phyloP scores from a whole-genome alignment of 225 moss, liverwort and hornwort species.

The Climacium dendroides region DNA sequence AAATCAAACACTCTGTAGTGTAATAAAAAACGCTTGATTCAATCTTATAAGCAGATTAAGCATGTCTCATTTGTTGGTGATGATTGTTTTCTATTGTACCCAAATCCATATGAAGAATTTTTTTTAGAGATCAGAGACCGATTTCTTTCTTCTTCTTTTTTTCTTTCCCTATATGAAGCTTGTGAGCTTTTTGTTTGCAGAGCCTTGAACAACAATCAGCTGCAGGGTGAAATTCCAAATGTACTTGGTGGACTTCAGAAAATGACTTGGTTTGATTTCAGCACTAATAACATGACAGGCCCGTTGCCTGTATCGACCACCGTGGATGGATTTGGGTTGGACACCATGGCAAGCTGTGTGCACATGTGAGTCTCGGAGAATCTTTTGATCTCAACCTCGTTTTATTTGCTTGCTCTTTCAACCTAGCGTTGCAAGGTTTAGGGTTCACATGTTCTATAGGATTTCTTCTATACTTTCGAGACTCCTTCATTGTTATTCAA shows the following conservation, averaged over 20 bases:
- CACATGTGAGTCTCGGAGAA: conserved; percentile 19
- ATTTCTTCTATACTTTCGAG: neutral
- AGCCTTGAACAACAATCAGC: conserved; percentile 23
- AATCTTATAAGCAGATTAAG: neutral
- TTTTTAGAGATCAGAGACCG: neutral
- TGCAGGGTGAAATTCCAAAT: conserved; percentile 13
- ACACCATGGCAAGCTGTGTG: conserved; percentile 1
- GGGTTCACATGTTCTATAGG: no score
- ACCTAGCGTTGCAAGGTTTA: neutral
- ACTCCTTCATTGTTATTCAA: neutral
- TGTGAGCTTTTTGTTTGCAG: neutral
- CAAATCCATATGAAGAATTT: no score
- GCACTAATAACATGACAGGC: conserved; percentile 6
- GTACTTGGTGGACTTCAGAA: conserved; percentile 7
- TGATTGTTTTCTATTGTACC: neutral
- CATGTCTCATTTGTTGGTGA: neutral
- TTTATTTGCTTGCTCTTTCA: neutral
- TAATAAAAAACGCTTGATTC: neutral
- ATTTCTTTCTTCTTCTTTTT: neutral
- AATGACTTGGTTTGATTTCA: conserved; percentile 14
- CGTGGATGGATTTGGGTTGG: conserved; percentile 9
- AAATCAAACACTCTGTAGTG: neutral
- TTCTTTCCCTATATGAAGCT: neutral
- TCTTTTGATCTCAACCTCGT: neutral
- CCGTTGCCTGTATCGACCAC: conserved; percentile 7